Conservation (phyloP, 139 green algal genomes). For the Edaphochlamys debaryana region DNA sequence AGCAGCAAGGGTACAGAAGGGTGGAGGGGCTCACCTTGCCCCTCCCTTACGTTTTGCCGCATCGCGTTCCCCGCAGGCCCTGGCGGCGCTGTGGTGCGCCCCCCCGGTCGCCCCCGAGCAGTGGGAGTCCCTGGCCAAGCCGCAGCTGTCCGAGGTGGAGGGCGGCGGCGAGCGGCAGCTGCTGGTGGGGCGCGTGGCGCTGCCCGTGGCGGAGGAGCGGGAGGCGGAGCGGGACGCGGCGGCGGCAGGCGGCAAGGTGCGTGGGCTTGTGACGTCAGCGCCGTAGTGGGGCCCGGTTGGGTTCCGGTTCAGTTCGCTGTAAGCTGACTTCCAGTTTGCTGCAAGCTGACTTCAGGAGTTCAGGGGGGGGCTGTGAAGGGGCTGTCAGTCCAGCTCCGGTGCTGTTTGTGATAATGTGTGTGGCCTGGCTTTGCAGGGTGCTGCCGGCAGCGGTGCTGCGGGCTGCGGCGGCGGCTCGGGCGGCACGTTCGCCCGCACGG, state of each 20-base stretch:
- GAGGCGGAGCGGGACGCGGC: conserved; percentile 7
- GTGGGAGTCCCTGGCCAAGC: conserved; percentile 74
- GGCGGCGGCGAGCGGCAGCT: conserved; percentile 35
- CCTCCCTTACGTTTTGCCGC: too few relatives aligned
- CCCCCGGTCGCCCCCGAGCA: neutral
- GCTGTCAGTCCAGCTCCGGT: too few relatives aligned
- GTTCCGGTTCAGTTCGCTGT: too few relatives aligned
- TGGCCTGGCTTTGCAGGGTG: neutral
- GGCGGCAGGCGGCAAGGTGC: neutral
- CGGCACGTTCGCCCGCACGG: conserved; percentile 85
- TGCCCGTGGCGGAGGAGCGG: conserved; percentile 13
- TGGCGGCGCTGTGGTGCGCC: conserved; percentile 25
- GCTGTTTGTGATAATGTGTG: neutral
- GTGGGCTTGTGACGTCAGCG: too few relatives aligned
- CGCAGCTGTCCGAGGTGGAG: conserved; percentile 50
- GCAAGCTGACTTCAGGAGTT: too few relatives aligned
- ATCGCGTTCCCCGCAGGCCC: neutral
- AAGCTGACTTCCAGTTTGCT: too few relatives aligned
- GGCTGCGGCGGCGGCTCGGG: neutral
- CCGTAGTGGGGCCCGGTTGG: too few relatives aligned
- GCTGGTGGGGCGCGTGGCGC: conserved; percentile 46
- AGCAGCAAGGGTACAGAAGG: too few relatives aligned
- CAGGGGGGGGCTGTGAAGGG: too few relatives aligned
- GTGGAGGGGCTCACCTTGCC: too few relatives aligned
- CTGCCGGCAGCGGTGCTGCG: neutral